Base-by-base conservation (phyloP, 2,329 filamentous ascomycete species). In the Neospermospora avenae region DNA sequence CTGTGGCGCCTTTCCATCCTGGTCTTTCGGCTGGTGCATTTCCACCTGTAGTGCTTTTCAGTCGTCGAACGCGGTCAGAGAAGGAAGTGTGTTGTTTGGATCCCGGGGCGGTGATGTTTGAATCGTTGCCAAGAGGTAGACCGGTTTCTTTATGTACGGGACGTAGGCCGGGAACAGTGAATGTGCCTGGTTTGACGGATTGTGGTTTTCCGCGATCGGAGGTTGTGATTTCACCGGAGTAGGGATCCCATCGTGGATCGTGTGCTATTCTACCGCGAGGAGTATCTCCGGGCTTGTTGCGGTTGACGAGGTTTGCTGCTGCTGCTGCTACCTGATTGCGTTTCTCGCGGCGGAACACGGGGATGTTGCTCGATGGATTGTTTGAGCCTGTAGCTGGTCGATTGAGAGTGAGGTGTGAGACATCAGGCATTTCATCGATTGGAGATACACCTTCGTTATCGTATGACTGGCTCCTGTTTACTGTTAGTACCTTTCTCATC, bases 1-100 rank as follows among this genome's bases (percentile, higher is more conserved):
- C 89, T 71, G 86, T 91, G 39, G 85, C 84, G 18, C 89, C 89
- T 68, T 86, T 87, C 89, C 89, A 92, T 59, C 85, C 80, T 4
- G 85, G 84, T 22, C 80, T 77, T 37, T 69, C 64, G 24, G 58
- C 58, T n/a, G 65, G 59, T 18, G 51, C 54, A 45, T n/a, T n/a
- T n/a, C 55, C 41, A 57, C 28, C 61, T 64, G 35, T 67, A 31
- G 28, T 70, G 25, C 67, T 67, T 62, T 77, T 76, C 57, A 78
- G 72, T 60, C 74, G 77, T 57, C 77, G 76, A 51, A 81, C 72
- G 2, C 78, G 75, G n/a, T 80, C 78, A 11, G 77, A 74, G 63
- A 82, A 79, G 8, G 74, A 71, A 34, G 71, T 72, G 13, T 74
- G 68, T 28, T 69, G 28, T 71, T 69, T 68, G 69, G 42, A 34